phyloP scores from a whole-genome alignment of 306 rosid genomes.

The Cicer arietinum region DNA sequence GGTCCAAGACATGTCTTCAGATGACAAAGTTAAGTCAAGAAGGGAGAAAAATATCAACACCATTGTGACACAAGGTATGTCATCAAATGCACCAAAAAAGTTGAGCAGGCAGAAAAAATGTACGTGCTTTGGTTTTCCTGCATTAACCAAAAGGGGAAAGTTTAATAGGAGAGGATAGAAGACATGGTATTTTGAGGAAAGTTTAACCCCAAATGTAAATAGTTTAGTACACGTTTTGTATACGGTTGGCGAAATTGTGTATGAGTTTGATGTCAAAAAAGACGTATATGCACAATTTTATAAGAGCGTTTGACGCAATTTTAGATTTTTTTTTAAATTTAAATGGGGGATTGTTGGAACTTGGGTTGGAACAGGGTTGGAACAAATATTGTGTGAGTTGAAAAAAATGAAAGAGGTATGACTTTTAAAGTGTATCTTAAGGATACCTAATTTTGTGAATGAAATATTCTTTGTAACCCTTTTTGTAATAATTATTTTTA shows the following conservation, averaged over 20 bases:
- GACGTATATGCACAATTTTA: too few species aligned
- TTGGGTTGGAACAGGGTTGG: too few species aligned
- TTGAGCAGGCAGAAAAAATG: slow-evolving; percentile 38
- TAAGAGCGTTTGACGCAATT: too few species aligned
- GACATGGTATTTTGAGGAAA: slow-evolving; percentile 31
- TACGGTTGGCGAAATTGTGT: background rate
- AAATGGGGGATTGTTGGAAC: too few species aligned
- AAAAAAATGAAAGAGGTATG: too few species aligned
- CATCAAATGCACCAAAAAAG: slow-evolving; percentile 40
- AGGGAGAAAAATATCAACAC: slow-evolving; percentile 33
- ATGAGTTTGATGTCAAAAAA: too few species aligned
- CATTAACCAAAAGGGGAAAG: background rate
- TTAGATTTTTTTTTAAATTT: too few species aligned
- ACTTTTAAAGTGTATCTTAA: too few species aligned
- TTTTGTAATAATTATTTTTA: too few species aligned
- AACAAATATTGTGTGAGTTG: too few species aligned
- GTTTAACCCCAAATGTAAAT: slow-evolving; percentile 4
- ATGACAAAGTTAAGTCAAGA: slow-evolving; percentile 42
- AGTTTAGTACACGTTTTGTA: slow-evolving; percentile 16
- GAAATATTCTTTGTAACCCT: too few species aligned
- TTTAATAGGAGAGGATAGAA: slow-evolving; percentile 31
- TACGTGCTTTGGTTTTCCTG: slow-evolving; percentile 49
- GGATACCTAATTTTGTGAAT: too few species aligned
- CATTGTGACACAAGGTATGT: slow-evolving; percentile 29
- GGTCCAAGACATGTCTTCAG: slow-evolving; percentile 33